A percentile compares a stretch with the other conserved stretches of the same genome.
These are phyloP conservation scores for Flaveria robusta DNA, from an alignment of 129 eudicot species.

Conservation along the genomic window DNA sequence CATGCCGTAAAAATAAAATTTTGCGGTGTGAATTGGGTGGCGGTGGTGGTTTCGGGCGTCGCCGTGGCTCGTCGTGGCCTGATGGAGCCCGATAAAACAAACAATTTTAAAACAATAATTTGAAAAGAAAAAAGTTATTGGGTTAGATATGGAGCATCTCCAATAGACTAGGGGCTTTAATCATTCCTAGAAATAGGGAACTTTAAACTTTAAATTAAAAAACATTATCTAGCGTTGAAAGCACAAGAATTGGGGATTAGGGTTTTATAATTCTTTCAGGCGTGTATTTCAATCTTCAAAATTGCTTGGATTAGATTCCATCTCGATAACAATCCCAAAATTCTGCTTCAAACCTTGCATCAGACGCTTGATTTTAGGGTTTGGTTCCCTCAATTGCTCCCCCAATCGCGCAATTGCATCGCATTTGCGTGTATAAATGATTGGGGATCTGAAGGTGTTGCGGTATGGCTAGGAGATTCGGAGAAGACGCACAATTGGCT, in stretches of 20 bases:
- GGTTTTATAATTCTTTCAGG: constrained; percentile 28
- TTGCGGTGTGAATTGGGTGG: too few species aligned
- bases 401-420: constrained; percentile 22
- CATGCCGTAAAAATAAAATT: too few species aligned
- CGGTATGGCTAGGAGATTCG: constrained; percentile 30
- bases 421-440: constrained; percentile 24
- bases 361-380: constrained; percentile 7
- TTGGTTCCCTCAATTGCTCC: neutral
- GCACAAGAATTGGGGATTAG: constrained; percentile 28
- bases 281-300: constrained; percentile 26
- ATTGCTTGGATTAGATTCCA: constrained; percentile 21
- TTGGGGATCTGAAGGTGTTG: constrained; percentile 34
- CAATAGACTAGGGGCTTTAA: constrained; percentile 20
- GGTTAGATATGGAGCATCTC: neutral
- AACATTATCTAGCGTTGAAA: constrained; percentile 7
- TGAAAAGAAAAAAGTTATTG: neutral
- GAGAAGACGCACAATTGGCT: constrained; percentile 15
- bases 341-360: constrained; percentile 18
- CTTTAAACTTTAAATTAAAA: constrained; percentile 2
- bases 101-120: neutral
- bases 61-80: too few species aligned
- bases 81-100: too few species aligned
- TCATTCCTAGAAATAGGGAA: constrained; percentile 6
- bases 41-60: too few species aligned
- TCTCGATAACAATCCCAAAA: neutral